Evolutionary conservation across 164 flowering plant species (phyloP).

Genomic region (Magnolia sinica): DNA sequence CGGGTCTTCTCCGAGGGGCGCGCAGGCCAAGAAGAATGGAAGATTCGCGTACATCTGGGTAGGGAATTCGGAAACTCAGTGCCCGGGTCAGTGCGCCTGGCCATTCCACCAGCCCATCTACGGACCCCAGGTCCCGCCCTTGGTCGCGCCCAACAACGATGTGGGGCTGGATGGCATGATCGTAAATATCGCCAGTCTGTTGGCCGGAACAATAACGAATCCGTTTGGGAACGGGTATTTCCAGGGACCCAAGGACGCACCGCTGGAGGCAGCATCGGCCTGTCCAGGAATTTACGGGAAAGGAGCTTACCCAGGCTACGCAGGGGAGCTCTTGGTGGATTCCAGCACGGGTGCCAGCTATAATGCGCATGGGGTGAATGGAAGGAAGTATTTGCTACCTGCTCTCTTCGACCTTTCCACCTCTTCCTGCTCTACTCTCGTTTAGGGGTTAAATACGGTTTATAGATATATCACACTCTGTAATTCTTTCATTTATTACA

Average conservation of each 20-base stretch:
- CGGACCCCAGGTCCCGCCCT: slow-evolving; percentile 57
- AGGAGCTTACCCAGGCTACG: slow-evolving; percentile 63
- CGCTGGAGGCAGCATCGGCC: slow-evolving; percentile 57
- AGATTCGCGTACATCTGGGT: slow-evolving; percentile 68
- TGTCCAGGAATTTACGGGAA: slow-evolving; percentile 53
- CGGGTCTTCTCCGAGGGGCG: slow-evolving; percentile 25
- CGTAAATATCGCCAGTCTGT: slow-evolving; percentile 45
- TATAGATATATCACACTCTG: neutral
- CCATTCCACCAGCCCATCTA: slow-evolving; percentile 65
- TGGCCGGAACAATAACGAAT: slow-evolving; percentile 59
- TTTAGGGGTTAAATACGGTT: neutral
- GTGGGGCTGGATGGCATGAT: slow-evolving; percentile 64
- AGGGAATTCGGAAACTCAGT: slow-evolving; percentile 57
- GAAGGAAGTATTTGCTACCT: slow-evolving; percentile 53
- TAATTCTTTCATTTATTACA: neutral
- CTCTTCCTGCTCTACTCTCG: slow-evolving; percentile 41
- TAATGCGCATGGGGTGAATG: slow-evolving; percentile 50
- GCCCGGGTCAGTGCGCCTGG: slow-evolving; percentile 69
- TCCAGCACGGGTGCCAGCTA: slow-evolving; percentile 44
- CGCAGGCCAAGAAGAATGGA: slow-evolving; percentile 10
- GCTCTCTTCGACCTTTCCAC: slow-evolving; percentile 51
- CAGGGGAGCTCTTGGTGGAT: slow-evolving; percentile 50
- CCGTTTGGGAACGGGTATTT: slow-evolving; percentile 55
- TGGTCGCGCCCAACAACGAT: slow-evolving; percentile 56
- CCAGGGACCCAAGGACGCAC: slow-evolving; percentile 45